Percentiles rank a stretch among this genome's conserved stretches.
These are phyloP conservation scores for Dactylonectria macrodidyma DNA, from an alignment of 2,329 filamentous ascomycete genomes.

Conservation along the genomic window DNA sequence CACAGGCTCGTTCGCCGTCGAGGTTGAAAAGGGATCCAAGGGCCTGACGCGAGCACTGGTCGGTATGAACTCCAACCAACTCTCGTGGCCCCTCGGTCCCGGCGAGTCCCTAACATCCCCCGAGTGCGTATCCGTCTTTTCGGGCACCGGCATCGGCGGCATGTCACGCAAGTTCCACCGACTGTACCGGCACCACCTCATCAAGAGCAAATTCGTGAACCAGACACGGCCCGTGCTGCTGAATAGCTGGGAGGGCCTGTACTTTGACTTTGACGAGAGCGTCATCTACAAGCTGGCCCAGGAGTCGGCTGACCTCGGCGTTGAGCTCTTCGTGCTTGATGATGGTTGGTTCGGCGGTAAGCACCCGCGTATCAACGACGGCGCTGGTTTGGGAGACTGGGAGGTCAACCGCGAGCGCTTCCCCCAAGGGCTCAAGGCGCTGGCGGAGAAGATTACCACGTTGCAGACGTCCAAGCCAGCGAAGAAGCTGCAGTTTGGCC, in stretches of 20 bases:
- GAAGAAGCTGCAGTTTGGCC: slow-evolving; percentile 69
- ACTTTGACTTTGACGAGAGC: slow-evolving; percentile 70
- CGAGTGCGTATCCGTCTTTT: slow-evolving; percentile 75
- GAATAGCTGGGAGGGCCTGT: slow-evolving; percentile 77
- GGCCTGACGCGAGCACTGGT: slow-evolving; percentile 73
- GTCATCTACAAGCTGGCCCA: slow-evolving; percentile 69
- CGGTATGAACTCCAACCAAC: slow-evolving; percentile 73
- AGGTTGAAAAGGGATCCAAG: slow-evolving; percentile 75
- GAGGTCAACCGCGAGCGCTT: slow-evolving; percentile 70
- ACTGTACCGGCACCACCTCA: slow-evolving; percentile 73
- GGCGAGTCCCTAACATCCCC: slow-evolving; percentile 73
- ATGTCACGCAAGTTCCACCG: slow-evolving; percentile 75
- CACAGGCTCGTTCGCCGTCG: slow-evolving; percentile 73
- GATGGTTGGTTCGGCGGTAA: slow-evolving; percentile 77
- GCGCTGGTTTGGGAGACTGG: slow-evolving; percentile 75
- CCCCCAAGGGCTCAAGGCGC: slow-evolving; percentile 67
- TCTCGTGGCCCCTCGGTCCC: slow-evolving; percentile 70
- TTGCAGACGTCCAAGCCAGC: slow-evolving; percentile 63
- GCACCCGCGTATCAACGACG: slow-evolving; percentile 71
- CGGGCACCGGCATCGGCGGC: slow-evolving; percentile 69
- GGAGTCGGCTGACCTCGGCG: slow-evolving; percentile 70
- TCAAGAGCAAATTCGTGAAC: slow-evolving; percentile 68
- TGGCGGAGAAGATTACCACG: slow-evolving; percentile 66
- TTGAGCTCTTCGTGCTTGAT: slow-evolving; percentile 76
- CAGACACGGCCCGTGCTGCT: slow-evolving; percentile 69